A percentile compares a stretch with the other conserved stretches of the same genome.
Conservation (phyloP, 2,329 filamentous ascomycete species). For the Monosporascus ibericus region DNA sequence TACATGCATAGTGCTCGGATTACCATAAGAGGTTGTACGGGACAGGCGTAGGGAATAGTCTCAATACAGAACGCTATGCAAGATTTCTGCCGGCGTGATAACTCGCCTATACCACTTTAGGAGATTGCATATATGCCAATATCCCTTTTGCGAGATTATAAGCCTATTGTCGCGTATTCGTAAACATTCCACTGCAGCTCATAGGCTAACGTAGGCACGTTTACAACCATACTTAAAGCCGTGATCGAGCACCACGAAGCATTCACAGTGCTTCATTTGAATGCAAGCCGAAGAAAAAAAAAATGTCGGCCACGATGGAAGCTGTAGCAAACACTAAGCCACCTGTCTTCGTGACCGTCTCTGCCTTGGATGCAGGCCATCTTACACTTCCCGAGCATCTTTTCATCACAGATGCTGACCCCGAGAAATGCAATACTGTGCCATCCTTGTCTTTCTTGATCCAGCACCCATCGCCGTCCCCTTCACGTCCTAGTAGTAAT, state of each 20-base stretch:
- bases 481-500: slow-evolving; percentile 12
- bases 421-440: slow-evolving; percentile 38
- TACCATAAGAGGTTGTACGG: not conserved
- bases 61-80: no score
- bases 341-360: slow-evolving; percentile 25
- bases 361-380: slow-evolving; percentile 32
- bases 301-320: not conserved
- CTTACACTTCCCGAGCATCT: slow-evolving; percentile 40
- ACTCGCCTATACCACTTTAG: no score
- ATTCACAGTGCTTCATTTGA: no score
- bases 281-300: not conserved
- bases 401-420: slow-evolving; percentile 39
- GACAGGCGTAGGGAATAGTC: no score
- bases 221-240: no score
- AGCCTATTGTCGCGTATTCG: no score
- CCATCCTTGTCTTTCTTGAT: slow-evolving; percentile 49
- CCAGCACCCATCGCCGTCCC: slow-evolving; percentile 31
- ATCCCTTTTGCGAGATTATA: no score
- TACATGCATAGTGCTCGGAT: not conserved
- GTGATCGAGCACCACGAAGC: no score
- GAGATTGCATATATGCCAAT: no score
- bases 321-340: not conserved
- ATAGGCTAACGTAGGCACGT: no score
- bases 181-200: no score
- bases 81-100: no score